Evolutionary conservation across 169 alveolate genomes (phyloP), one percentile per base, ranked within the genome.

Genomic region (Cystoisospora suis): DNA sequence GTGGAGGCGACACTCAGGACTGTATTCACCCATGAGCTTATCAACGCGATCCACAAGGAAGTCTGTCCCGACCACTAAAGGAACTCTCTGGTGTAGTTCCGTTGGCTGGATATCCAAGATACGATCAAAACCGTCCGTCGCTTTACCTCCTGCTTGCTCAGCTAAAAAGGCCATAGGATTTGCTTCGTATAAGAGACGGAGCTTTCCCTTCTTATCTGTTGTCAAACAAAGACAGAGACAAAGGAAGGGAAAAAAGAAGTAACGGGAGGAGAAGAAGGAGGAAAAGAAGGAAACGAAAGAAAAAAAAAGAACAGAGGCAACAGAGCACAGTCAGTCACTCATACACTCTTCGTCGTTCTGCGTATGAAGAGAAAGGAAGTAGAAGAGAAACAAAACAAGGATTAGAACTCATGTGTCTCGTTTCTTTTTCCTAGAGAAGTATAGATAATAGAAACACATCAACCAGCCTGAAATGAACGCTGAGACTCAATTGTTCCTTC

Each of bases 121-220:
- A 0, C 94, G 91, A 34, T 49, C 79, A 42, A 85, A 86, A n/a
- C 97, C 97, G 79, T 95, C 94, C 7, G 95, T 90, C 47, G 97
- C 95, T 49, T 46, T 85, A n/a, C 98, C 98, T 27, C 98, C 98
- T 5, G 93, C 93, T 61, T 92, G 90, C 86, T 96, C 98, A 29
- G 94, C 87, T 17, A 96, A 77, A 90, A 92, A 94, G 45, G 97
- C 94, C 92, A 96, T 94, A 7, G 98, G 98, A 56, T 94, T 94
- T 29, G 94, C 93, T 89, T 96, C 98, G 86, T 95, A 96, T 34
- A 96, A 91, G 40, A 94, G 91, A 83, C 98, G 93, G 65, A 96
- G 95, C 93, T 96, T 96, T 27, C 96, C 96, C 46, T 88, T 91
- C 47, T 47, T 40, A 49, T 89, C 93, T 86, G 90, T 38, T 23